phyloP scores from a whole-genome alignment of 768 basidiomycete species.

The Amanita jacksonii region DNA sequence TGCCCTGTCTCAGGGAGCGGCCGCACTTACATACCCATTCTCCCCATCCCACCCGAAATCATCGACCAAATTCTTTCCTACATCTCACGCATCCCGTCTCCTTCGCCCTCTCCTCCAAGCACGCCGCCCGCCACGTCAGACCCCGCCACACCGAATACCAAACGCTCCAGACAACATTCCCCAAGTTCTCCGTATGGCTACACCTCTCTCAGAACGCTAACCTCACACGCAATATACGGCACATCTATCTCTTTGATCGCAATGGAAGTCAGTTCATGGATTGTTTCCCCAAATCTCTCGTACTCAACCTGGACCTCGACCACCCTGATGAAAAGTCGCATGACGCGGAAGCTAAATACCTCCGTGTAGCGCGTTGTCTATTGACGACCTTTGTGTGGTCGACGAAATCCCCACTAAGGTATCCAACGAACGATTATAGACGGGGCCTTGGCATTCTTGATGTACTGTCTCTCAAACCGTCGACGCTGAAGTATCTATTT shows the following conservation, averaged over 20 bases:
- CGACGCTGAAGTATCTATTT: conserved; percentile 24
- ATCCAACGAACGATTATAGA: conserved; percentile 22
- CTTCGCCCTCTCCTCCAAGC: conserved; percentile 33
- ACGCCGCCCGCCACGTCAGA: conserved; percentile 27
- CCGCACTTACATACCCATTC: conserved; percentile 16
- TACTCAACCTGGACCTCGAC: conserved; percentile 16
- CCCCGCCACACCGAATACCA: conserved; percentile 44
- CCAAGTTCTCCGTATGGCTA: conserved; percentile 34
- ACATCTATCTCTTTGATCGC: conserved; percentile 35
- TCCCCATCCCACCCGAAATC: conserved; percentile 36
- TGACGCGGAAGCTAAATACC: conserved; percentile 22
- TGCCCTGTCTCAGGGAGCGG: too few relatives aligned
- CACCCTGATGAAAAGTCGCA: conserved; percentile 14
- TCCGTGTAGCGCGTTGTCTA: conserved; percentile 25
- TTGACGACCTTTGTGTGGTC: conserved; percentile 37
- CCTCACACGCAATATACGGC: conserved; percentile 36
- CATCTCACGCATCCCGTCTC: conserved; percentile 30
- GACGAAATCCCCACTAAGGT: conserved; percentile 19
- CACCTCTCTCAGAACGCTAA: conserved; percentile 42
- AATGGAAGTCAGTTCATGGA: conserved; percentile 27
- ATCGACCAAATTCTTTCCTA: conserved; percentile 38
- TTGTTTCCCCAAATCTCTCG: conserved; percentile 30
- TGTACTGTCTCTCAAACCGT: conserved; percentile 18
- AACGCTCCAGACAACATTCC: conserved; percentile 32
- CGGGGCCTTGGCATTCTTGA: conserved; percentile 33